A percentile compares a stretch with the other conserved stretches of the same genome.
Conservation (phyloP, 108 stramenopile species). For the Fragilariopsis cylindrus region DNA sequence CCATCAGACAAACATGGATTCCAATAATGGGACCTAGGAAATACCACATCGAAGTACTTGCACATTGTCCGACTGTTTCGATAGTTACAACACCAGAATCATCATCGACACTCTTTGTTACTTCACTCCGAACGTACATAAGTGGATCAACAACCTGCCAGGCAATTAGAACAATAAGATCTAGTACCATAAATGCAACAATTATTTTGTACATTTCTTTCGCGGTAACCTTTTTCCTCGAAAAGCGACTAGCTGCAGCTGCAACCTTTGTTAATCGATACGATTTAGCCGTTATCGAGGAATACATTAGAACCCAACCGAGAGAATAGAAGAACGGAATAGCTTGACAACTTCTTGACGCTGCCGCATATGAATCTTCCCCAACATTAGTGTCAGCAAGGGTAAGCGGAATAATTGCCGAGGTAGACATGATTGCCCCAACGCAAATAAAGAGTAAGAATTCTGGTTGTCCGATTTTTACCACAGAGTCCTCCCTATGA, state of each 20-base stretch:
- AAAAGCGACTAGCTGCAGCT: constrained; percentile 2
- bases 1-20: constrained; percentile 33
- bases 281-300: constrained; percentile 43
- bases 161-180: constrained; percentile 33
- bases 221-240: constrained; percentile 2
- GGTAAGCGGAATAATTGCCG: constrained; percentile 41
- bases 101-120: constrained; percentile 15
- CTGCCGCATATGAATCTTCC: constrained; percentile 26
- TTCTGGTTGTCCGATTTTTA: constrained; percentile 43
- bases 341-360: constrained; percentile 34
- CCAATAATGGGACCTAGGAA: constrained; percentile 40
- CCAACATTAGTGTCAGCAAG: constrained; percentile 37
- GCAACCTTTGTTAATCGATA: constrained; percentile 34
- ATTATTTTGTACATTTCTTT: constrained; percentile 35
- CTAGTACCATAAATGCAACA: constrained; percentile 24
- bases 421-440: constrained; percentile 40
- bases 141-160: constrained; percentile 42
- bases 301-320: constrained; percentile 51
- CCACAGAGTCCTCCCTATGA: constrained; percentile 38
- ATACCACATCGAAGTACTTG: constrained; percentile 14
- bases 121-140: constrained; percentile 29
- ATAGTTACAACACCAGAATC: constrained; percentile 39
- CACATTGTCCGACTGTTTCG: constrained; percentile 41
- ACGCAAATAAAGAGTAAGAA: constrained; percentile 48
- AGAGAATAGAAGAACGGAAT: constrained; percentile 44